Percentiles rank a stretch among this genome's conserved stretches.
phyloP scores from a whole-genome alignment of 768 basidiomycete species.

The Cantharellus anzutake region DNA sequence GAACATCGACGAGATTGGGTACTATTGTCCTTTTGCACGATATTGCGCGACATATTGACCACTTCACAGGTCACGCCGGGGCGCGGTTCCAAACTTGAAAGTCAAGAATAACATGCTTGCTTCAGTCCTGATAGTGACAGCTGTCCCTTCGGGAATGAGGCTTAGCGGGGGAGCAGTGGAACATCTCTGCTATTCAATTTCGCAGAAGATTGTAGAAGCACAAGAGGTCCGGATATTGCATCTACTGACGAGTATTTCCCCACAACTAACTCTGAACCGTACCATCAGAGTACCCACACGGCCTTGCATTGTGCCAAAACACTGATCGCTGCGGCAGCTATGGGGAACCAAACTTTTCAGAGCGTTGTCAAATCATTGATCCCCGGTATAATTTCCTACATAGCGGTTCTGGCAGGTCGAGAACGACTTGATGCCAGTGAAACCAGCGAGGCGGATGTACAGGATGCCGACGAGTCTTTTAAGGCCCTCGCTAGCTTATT shows the following conservation, averaged over 20 bases:
- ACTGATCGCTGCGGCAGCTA: constrained; percentile 47
- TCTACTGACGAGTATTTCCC: not conserved
- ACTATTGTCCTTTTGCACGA: not conserved
- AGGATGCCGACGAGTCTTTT: constrained; percentile 60
- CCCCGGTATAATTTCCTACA: constrained; percentile 63
- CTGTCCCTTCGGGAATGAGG: constrained; percentile 43
- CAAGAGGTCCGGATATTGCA: constrained; percentile 32
- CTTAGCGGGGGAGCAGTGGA: constrained; percentile 62
- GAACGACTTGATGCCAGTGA: constrained; percentile 34
- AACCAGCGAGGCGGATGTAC: constrained; percentile 30
- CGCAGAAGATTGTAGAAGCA: constrained; percentile 52
- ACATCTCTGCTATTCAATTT: constrained; percentile 67
- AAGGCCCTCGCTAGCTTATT: constrained; percentile 59
- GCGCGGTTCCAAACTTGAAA: constrained; percentile 57
- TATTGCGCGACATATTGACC: not conserved
- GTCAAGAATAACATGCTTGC: constrained; percentile 82
- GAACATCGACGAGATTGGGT: constrained; percentile 89
- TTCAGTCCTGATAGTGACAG: constrained; percentile 66
- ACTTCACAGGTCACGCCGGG: constrained; percentile 51
- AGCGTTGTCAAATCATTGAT: constrained; percentile 55
- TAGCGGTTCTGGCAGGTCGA: constrained; percentile 46
- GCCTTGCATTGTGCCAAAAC: constrained; percentile 85
- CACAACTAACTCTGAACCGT: not conserved
- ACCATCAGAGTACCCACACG: constrained; percentile 47
- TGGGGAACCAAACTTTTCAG: constrained; percentile 45